Conservation (phyloP, 2,329 filamentous ascomycete genomes). For the Trematosphaeria pertusa region DNA sequence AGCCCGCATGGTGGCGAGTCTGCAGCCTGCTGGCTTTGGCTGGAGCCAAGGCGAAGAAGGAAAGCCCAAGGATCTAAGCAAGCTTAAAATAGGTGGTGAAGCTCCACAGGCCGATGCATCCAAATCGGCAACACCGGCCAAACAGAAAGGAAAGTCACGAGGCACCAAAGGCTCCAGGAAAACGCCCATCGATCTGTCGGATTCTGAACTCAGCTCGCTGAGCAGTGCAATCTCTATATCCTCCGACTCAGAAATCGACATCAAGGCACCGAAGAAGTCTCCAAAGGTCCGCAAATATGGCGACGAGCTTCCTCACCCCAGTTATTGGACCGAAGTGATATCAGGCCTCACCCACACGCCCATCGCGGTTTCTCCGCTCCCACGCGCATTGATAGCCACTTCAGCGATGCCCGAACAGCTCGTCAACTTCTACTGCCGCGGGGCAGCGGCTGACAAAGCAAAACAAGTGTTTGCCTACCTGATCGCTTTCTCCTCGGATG, state of each 20-base stretch:
- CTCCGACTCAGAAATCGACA: conserved; percentile 60
- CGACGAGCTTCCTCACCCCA: conserved; percentile 79
- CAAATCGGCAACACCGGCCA: conserved; percentile 6
- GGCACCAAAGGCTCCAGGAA: conserved; percentile 34
- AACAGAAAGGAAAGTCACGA: conserved; percentile 8
- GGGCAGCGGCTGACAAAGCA: conserved; percentile 80
- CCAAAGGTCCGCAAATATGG: conserved; percentile 65
- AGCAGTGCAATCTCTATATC: conserved; percentile 54
- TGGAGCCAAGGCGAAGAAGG: conserved; percentile 89
- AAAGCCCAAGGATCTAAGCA: conserved; percentile 53
- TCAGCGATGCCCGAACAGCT: conserved; percentile 74
- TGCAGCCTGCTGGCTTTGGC: conserved; percentile 88
- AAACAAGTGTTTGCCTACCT: conserved; percentile 93
- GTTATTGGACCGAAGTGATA: conserved; percentile 91
- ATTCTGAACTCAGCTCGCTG: conserved; percentile 55
- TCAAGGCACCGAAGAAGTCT: conserved; percentile 55
- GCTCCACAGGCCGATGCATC: background rate
- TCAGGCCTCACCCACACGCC: conserved; percentile 82
- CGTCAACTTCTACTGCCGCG: conserved; percentile 80
- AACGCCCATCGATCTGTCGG: conserved; percentile 54
- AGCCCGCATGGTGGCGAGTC: conserved; percentile 79
- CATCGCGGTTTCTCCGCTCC: conserved; percentile 75
- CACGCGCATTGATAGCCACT: conserved; percentile 60
- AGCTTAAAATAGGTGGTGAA: conserved; percentile 20
- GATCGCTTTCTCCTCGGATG: conserved; percentile 80